These are phyloP conservation scores for Dillenia suffruticosa DNA, from an alignment of 164 flowering plant species.

Conservation along the genomic window DNA sequence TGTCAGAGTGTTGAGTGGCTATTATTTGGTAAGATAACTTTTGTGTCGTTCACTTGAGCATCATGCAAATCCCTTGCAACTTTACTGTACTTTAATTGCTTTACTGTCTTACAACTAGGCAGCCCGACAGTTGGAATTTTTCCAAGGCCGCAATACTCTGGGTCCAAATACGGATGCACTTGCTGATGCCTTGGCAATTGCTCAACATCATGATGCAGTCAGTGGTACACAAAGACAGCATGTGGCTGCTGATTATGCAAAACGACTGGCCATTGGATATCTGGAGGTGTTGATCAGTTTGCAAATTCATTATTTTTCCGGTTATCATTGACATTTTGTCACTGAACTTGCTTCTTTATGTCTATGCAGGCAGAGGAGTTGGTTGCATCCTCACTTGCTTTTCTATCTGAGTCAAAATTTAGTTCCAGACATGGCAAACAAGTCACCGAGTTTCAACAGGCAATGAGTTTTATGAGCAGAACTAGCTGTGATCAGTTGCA, in stretches of 20 bases:
- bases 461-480: slow-evolving; percentile 12
- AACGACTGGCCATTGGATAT: slow-evolving; percentile 73
- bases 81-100: slow-evolving; percentile 3
- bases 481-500: no score
- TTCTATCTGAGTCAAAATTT: slow-evolving; percentile 35
- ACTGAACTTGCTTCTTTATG: background rate
- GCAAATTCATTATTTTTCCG: no score
- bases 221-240: slow-evolving; percentile 89
- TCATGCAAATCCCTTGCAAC: background rate
- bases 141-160: slow-evolving; percentile 52
- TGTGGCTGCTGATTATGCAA: slow-evolving; percentile 91
- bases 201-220: slow-evolving; percentile 99
- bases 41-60: background rate
- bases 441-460: slow-evolving; percentile 65
- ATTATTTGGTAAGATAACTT: slow-evolving; percentile 57
- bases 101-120: slow-evolving; percentile 41
- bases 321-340: no score
- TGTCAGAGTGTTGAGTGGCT: slow-evolving; percentile 84
- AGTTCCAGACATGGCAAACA: slow-evolving; percentile 27
- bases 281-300: slow-evolving; percentile 41
- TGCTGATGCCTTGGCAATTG: slow-evolving; percentile 91
- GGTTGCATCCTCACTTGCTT: slow-evolving; percentile 68
- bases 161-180: slow-evolving; percentile 67
- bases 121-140: slow-evolving; percentile 83
- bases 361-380: slow-evolving; percentile 64